These are phyloP conservation scores for Eremochloa ophiuroides DNA, from an alignment of 176 grass and related monocot genomes.

Conservation along the genomic window DNA sequence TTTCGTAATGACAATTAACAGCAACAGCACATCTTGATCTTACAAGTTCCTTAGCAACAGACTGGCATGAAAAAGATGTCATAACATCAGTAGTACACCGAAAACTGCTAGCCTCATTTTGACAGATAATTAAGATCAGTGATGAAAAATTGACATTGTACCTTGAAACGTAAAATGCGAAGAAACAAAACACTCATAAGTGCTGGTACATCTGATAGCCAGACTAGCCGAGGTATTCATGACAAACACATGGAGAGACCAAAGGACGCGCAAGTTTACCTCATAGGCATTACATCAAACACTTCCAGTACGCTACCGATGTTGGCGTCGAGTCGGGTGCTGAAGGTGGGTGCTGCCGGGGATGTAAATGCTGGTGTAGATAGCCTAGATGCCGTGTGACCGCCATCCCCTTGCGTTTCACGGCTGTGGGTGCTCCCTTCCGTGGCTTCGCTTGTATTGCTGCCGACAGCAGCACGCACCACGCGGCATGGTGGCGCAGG, in stretches of 20 bases:
- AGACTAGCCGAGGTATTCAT: too few species aligned
- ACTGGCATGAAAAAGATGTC: conserved; percentile 28
- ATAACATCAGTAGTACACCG: neutral
- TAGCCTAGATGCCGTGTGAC: too few species aligned
- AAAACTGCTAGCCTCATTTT: neutral
- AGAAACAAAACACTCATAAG: neutral
- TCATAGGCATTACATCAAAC: neutral
- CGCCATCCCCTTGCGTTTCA: too few species aligned
- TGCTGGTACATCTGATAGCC: neutral
- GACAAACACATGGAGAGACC: too few species aligned
- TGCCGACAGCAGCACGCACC: too few species aligned
- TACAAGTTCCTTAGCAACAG: conserved; percentile 92
- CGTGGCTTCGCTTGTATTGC: too few species aligned
- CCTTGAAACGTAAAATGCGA: neutral
- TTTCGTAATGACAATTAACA: conserved; percentile 94
- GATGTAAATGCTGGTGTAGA: too few species aligned
- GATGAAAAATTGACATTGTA: neutral
- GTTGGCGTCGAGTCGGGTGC: neutral
- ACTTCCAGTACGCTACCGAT: neutral
- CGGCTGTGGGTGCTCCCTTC: too few species aligned
- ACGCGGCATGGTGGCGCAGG: too few species aligned
- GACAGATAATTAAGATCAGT: neutral
- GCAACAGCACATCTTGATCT: conserved; percentile 70
- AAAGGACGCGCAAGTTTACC: neutral
- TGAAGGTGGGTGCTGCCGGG: neutral